Evolutionary conservation across 1,284 basidiomycete genomes (phyloP), one percentile per base, ranked within the genome.

Genomic region (Leccinum subrobustum): DNA sequence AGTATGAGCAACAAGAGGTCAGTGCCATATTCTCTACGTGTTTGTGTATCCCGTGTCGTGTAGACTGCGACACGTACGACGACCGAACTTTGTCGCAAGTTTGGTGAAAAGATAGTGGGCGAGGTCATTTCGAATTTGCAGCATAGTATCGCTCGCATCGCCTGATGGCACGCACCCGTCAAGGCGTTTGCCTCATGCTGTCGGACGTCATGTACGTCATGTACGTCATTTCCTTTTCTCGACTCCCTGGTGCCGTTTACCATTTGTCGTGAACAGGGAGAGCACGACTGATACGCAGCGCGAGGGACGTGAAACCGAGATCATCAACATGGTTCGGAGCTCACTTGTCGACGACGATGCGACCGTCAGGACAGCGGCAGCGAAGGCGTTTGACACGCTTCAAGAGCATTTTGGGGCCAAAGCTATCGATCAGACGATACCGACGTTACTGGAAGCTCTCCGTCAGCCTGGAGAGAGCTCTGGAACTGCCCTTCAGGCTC

Each of bases 391-490:
- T 77, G 96, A 99, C 73, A 84, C 89, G 2, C 83, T 97, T 52
- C 96, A 98, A 78, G 93, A 96, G 64, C 84, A 92, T 71, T 81
- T 96, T 52, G 96, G 97, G 8, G 83, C 86, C 33, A 92, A 90
- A 71, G 96, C 96, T 6, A 96, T 98, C 67, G 95, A 99, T 72
- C 89, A 96, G 76, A 99, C 95, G 0, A 96, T 99, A 64, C 97
- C 96, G 0, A 98, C 96, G 0, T 76, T 99, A 3, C 77, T 99
- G 61, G 94, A 96, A 69, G 96, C 97, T 3, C 88, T 99, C 54
- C 87, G 92, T 31, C 90, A 94, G 74, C 92, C 93, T 20, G 95
- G 94, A 8, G 91, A 91, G 68, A 87, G 89, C 35, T 96, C 96
- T 14, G 95, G 94, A 31, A 98, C 96, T n/a, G 96, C 97, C 12